These are phyloP conservation scores for Gamsiella multidivaricata DNA, from an alignment of 192 early-diverging fungal species.

Conservation along the genomic window DNA sequence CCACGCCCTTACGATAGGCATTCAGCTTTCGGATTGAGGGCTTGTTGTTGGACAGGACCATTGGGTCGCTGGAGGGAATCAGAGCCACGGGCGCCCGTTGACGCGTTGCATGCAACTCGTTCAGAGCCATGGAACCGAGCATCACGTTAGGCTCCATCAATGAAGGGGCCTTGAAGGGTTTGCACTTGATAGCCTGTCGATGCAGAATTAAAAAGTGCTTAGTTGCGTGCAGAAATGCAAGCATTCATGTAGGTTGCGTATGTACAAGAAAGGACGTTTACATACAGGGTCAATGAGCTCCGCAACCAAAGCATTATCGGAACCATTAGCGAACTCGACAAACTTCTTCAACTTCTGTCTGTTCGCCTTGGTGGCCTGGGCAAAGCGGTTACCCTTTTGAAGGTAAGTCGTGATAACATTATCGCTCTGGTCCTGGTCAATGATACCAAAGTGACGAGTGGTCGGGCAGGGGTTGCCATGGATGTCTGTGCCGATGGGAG, in stretches of 20 bases:
- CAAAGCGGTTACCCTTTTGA: constrained; percentile 7
- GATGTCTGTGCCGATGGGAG: constrained; percentile 18
- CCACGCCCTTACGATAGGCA: constrained; percentile 35
- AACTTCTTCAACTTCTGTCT: constrained; percentile 12
- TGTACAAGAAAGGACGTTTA: background rate
- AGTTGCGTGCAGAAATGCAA: too few species aligned
- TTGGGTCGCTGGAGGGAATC: constrained; percentile 22
- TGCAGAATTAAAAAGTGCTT: background rate
- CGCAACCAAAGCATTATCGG: constrained; percentile 39
- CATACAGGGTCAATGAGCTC: constrained; percentile 36
- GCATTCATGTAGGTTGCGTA: background rate
- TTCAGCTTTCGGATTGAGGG: constrained; percentile 16
- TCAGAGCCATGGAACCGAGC: constrained; percentile 44
- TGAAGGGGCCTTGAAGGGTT: constrained; percentile 33
- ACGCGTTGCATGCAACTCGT: constrained; percentile 30
- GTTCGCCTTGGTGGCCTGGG: constrained; percentile 23
- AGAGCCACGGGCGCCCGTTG: constrained; percentile 16
- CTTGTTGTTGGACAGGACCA: constrained; percentile 36
- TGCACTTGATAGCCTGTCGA: constrained; percentile 26
- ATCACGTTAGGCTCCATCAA: constrained; percentile 25
- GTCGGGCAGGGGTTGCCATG: constrained; percentile 35
- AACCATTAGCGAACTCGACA: constrained; percentile 18
- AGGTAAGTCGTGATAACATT: constrained; percentile 48
- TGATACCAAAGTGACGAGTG: constrained; percentile 34
- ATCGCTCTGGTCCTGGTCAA: constrained; percentile 45